Percentiles rank a stretch among this genome's conserved stretches.
Evolutionary conservation across 1,139 yeast species (phyloP).

Genomic region (Fermentozyma sake): DNA sequence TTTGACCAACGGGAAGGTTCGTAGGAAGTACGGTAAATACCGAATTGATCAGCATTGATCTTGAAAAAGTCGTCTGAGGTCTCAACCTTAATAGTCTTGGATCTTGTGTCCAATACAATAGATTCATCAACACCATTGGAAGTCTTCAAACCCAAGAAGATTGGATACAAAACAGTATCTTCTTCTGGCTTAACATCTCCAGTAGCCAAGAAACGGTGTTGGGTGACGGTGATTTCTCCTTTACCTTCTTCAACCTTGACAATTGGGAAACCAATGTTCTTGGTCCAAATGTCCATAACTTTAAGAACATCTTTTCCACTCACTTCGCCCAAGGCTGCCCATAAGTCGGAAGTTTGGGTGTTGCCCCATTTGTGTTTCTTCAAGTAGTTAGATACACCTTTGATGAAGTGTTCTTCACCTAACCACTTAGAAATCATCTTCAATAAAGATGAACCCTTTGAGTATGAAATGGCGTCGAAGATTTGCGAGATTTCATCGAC

Average conservation of each 20-base stretch:
- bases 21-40: conserved; percentile 79
- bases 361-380: conserved; percentile 22
- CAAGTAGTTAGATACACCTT: conserved; percentile 25
- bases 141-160: conserved; percentile 74
- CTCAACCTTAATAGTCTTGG: conserved; percentile 41
- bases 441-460: conserved; percentile 25
- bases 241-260: conserved; percentile 15
- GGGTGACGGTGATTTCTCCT: conserved; percentile 35
- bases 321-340: conserved; percentile 20
- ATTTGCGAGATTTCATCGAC: conserved; percentile 56
- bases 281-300: conserved; percentile 26
- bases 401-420: conserved; percentile 20
- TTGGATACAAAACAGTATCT: conserved; percentile 65
- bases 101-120: conserved; percentile 52
- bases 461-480: conserved; percentile 48
- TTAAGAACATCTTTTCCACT: conserved; percentile 20
- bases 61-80: conserved; percentile 50
- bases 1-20: conserved; percentile 69
- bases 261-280: conserved; percentile 24
- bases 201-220: conserved; percentile 51
- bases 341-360: conserved; percentile 23
- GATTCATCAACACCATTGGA: conserved; percentile 54
- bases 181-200: conserved; percentile 50
- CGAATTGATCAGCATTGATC: conserved; percentile 77
- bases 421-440: conserved; percentile 26